Base-by-base conservation (phyloP, 108 stramenopile species). In the Pseudonitzschia multistriata region DNA sequence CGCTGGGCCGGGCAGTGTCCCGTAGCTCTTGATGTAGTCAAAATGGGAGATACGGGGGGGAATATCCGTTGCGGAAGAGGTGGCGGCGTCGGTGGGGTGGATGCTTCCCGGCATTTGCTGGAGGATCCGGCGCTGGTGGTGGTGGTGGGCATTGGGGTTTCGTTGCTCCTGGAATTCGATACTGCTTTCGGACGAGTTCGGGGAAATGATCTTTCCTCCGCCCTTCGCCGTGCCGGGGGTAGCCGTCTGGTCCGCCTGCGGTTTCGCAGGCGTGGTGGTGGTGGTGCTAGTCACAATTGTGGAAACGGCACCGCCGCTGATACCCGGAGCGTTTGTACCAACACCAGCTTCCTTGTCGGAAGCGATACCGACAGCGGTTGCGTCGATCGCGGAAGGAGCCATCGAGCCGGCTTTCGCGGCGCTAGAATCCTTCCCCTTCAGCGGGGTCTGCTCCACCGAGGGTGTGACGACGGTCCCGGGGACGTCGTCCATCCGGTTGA, bases 401-500 rank as follows among this genome's bases (percentile, higher is more conserved):
- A 11, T 57, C n/a, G 56, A 22, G 56, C n/a, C n/a, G n/a, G 60
- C 11, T 62, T 4, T 37, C 8, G 42, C 42, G 15, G 42, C 42
- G 24, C 15, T 29, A 3, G 6, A 11, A 57, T 68, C 55, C 36
- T 66, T 34, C 28, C 49, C 61, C 27, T 37, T 61, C 35, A 62
- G 47, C 19, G 69, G 67, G 22, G 37, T 48, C 21, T 70, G 61
- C 4, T 64, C 52, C 4, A 36, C 29, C 15, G 42, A 17, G 42
- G 42, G 7, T 8, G 4, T 19, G 8, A 2, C 50, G 7, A 25
- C 21, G 7, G 50, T 7, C 2, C 50, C 50, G 8, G 50, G 50
- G 7, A 52, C 50, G 14, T 70, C 77, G 30, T 57, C 75, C 75
- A 78, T 72, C 2, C 77, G 65, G n/a, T 78, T 40, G 37, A 78